Evolutionary conservation across 2,329 filamentous ascomycete genomes (phyloP).

Genomic region (Colletotrichum scovillei): DNA sequence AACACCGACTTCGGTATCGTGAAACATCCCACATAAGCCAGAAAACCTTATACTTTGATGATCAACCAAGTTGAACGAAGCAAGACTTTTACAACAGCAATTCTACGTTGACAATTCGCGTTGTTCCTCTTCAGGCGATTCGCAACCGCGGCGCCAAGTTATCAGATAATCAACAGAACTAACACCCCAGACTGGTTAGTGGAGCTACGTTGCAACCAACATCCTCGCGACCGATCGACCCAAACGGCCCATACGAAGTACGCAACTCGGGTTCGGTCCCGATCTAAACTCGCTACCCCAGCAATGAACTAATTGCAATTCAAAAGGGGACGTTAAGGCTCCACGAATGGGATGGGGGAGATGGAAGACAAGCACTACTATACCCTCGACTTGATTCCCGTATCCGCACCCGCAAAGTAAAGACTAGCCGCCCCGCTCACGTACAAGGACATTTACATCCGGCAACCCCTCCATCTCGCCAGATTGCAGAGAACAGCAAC

Average conservation of each 20-base stretch:
- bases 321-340: not conserved
- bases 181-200: not conserved
- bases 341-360: too few species aligned
- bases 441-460: not conserved
- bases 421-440: slow-evolving; percentile 8
- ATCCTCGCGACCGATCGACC: not conserved
- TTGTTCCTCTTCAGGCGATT: not conserved
- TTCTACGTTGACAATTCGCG: not conserved
- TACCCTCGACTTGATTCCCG: too few species aligned
- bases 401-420: not conserved
- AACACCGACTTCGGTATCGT: not conserved
- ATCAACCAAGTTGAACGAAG: not conserved
- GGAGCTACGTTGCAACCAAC: not conserved
- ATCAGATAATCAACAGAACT: not conserved
- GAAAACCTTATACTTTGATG: not conserved
- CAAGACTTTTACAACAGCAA: not conserved
- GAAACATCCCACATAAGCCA: not conserved
- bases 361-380: too few species aligned
- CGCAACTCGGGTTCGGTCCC: not conserved
- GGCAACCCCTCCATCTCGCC: not conserved
- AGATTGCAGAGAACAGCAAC: not conserved
- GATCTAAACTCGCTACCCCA: not conserved
- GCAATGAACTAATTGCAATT: not conserved
- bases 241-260: not conserved
- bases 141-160: not conserved